These are phyloP conservation scores for Pythium chondricola DNA, from an alignment of 352 stramenopile species.

Conservation along the genomic window DNA sequence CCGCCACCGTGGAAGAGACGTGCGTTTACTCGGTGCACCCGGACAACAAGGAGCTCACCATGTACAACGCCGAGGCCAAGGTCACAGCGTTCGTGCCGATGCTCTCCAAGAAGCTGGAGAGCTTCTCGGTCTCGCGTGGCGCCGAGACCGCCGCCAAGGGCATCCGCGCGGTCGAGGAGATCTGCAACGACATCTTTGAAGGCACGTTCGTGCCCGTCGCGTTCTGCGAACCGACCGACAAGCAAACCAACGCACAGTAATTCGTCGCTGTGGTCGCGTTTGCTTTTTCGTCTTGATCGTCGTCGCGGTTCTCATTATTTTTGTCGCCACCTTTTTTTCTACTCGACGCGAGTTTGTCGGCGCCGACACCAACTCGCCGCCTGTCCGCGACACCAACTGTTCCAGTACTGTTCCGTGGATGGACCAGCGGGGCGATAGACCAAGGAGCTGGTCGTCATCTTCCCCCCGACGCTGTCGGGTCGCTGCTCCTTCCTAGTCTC, in stretches of 20 bases:
- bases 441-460: not conserved
- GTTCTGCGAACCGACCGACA: slow-evolving; percentile 37
- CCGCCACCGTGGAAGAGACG: slow-evolving; percentile 76
- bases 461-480: not conserved
- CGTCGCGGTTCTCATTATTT: not conserved
- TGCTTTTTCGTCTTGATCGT: not conserved
- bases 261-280: not conserved
- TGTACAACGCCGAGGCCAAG: slow-evolving; percentile 70
- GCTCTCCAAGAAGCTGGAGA: slow-evolving; percentile 75
- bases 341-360: too few relatives aligned
- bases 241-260: slow-evolving; percentile 1
- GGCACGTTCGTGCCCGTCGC: slow-evolving; percentile 62
- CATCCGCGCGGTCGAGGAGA: slow-evolving; percentile 69
- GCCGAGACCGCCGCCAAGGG: slow-evolving; percentile 74
- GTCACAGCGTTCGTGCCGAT: slow-evolving; percentile 82
- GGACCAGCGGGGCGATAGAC: not conserved
- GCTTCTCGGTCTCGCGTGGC: slow-evolving; percentile 63
- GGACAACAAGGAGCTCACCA: slow-evolving; percentile 40
- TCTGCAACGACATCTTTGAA: slow-evolving; percentile 85
- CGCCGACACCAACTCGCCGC: too few relatives aligned
- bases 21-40: slow-evolving; percentile 77
- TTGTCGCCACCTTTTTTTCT: too few relatives aligned
- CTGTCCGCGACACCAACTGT: too few relatives aligned
- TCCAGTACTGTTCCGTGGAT: not conserved
- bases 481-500: too few relatives aligned